Conservation (phyloP, 75 land plant genomes). For the Selaginella moellendorffii region DNA sequence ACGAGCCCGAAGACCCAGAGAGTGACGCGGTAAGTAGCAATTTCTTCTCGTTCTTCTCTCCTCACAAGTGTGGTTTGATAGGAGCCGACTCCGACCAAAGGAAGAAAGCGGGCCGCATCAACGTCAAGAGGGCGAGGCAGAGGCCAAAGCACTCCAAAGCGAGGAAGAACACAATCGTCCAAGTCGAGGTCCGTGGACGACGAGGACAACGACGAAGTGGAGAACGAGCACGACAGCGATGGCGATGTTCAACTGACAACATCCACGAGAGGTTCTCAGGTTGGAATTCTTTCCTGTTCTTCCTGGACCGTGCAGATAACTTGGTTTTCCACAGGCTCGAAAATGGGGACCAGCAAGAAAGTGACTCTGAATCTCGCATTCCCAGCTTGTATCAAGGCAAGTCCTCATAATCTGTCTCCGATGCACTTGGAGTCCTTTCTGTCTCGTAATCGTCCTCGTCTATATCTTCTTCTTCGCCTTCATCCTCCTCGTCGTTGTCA, state of each 20-base stretch:
- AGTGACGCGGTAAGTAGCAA: slow-evolving; percentile 42
- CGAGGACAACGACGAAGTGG: neutral
- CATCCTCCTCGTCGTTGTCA: neutral
- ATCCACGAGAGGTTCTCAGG: neutral
- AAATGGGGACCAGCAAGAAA: too few species aligned
- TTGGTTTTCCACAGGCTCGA: too few species aligned
- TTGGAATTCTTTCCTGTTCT: too few species aligned
- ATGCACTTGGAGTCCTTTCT: too few species aligned
- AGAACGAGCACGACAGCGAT: neutral
- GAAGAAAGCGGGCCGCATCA: slow-evolving; percentile 43
- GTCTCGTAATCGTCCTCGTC: neutral
- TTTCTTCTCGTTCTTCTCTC: neutral
- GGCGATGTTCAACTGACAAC: neutral
- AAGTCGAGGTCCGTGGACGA: neutral
- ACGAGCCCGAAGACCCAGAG: slow-evolving; percentile 43
- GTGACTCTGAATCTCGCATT: too few species aligned
- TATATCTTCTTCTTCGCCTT: neutral
- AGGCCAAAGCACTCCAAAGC: neutral
- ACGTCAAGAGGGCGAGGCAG: slow-evolving; percentile 30
- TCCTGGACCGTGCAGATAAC: too few species aligned
- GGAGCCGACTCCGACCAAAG: slow-evolving; percentile 17
- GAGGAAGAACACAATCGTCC: neutral
- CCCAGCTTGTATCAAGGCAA: too few species aligned
- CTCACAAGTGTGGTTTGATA: slow-evolving; percentile 3
- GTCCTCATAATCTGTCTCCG: too few species aligned